These are phyloP conservation scores for Colletotrichum lini DNA, from an alignment of 2,329 filamentous ascomycete genomes.

Conservation along the genomic window DNA sequence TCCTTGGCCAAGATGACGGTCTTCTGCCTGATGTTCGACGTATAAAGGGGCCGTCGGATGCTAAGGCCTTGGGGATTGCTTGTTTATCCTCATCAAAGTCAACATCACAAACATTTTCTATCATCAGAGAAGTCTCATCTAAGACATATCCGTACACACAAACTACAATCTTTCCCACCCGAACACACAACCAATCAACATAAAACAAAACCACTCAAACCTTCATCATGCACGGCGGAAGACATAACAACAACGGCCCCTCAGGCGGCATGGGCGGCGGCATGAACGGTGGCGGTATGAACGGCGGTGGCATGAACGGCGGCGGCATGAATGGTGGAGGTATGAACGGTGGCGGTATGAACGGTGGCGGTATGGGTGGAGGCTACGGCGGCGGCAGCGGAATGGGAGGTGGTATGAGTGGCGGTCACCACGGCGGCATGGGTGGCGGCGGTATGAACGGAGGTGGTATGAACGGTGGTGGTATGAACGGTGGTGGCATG, in stretches of 20 bases:
- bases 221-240: conserved; percentile 33
- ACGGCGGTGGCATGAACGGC: conserved; percentile 19
- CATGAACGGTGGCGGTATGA: background rate
- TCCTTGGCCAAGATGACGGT: conserved; percentile 22
- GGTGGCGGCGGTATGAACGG: background rate
- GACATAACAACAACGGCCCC: conserved; percentile 38
- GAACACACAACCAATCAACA: background rate
- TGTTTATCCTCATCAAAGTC: conserved; percentile 1
- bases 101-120: background rate
- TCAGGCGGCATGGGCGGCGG: conserved; percentile 29
- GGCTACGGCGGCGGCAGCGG: conserved; percentile 8
- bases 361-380: conserved; percentile 18
- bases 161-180: background rate
- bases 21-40: background rate
- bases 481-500: background rate
- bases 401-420: conserved; percentile 13
- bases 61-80: background rate
- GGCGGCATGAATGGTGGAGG: conserved; percentile 21
- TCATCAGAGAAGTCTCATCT: background rate
- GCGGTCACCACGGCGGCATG: background rate
- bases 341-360: background rate
- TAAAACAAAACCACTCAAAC: background rate
- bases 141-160: background rate
- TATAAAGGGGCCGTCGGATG: conserved; percentile 13
- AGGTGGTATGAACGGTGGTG: background rate